Base-by-base conservation (phyloP, 2,329 filamentous ascomycete species). In the Trichoderma cornu-damae region DNA sequence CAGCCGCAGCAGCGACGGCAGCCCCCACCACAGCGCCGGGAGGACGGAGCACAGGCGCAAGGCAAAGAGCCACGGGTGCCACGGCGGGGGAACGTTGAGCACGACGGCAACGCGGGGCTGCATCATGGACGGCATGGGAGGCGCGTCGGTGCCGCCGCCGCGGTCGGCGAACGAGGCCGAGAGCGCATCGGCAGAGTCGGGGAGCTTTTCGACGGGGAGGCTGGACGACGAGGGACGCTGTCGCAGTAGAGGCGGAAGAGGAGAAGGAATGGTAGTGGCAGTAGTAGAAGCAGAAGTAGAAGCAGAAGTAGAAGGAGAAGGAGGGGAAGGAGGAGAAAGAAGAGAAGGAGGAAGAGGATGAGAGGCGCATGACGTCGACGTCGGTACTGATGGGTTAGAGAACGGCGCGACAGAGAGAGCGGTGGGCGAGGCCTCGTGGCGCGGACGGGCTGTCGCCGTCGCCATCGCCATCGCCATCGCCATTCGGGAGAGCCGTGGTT, bases 101-200 rank as follows among this genome's bases (percentile, higher is more conserved):
- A 90, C 81, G 64, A 91, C 87, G 61, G 89, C 89, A 57, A 93
- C 84, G 57, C 88, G 87, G 11, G 89, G 89, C 67, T 91, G 88
- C 42, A 90, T 77, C 52, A 86, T 75, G 14, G 80, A 72, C 20
- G 69, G 67, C 63, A 50, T 63, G 38, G 59, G 56, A 34, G 60
- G 46, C 20, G 54, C 35, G 28, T 16, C 35, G 40, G 37, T 12
- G 24, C 40, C 22, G 58, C 24, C 16, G 37, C 16, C 4, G 40
- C 26, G 24, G 42, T 32, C 56, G 56, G 38, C 32, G 9, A 16
- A 26, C 7, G 34, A 26, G 8, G 30, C 11, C 2, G 43, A 11
- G 20, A 32, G 22, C 24, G 28, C 32, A 11, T 24, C n/a, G 56
- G 42, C 30, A 18, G 40, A 35, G 48, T 53, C 30, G 20, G 24